Conservation (phyloP, 2,329 filamentous ascomycete genomes). For the Tolypocladium album region DNA sequence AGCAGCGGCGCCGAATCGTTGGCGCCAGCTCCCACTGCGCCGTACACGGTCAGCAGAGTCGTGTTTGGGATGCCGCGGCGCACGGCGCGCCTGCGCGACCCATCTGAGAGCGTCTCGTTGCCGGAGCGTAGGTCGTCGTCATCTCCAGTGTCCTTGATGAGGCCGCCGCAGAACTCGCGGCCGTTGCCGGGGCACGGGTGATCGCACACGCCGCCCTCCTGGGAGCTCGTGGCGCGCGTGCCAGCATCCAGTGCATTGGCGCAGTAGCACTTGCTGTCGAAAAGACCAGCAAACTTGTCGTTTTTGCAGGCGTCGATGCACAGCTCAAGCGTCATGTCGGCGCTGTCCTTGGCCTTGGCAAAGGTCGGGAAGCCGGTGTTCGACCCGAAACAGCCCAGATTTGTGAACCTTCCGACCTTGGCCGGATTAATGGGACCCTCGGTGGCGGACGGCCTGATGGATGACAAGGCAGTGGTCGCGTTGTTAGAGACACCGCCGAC, state of each 20-base stretch:
- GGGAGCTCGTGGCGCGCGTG: conserved; percentile 18
- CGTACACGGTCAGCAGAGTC: conserved; percentile 33
- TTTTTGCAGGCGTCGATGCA: conserved; percentile 27
- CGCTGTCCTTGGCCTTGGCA: conserved; percentile 12
- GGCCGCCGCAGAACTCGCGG: conserved; percentile 30
- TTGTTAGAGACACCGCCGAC: neutral
- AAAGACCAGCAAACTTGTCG: conserved; percentile 27
- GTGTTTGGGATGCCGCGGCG: conserved; percentile 5
- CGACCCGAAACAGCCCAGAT: conserved; percentile 32
- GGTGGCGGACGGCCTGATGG: conserved; percentile 1
- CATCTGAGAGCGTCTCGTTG: neutral
- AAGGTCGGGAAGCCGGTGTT: conserved; percentile 24
- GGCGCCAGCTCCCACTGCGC: conserved; percentile 14
- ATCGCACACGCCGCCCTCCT: conserved; percentile 17
- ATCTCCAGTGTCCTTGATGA: conserved; percentile 4
- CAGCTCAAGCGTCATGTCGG: conserved; percentile 26
- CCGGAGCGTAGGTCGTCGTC: neutral
- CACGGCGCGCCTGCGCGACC: neutral
- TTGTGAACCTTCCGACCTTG: conserved; percentile 19
- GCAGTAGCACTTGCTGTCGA: conserved; percentile 33
- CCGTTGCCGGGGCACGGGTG: conserved; percentile 29
- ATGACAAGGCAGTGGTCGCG: neutral
- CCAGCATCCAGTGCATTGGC: conserved; percentile 27
- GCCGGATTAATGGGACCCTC: conserved; percentile 17
- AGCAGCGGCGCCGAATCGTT: conserved; percentile 8